Conservation (phyloP, 768 basidiomycete species). For the Austroboletus eburneus region DNA sequence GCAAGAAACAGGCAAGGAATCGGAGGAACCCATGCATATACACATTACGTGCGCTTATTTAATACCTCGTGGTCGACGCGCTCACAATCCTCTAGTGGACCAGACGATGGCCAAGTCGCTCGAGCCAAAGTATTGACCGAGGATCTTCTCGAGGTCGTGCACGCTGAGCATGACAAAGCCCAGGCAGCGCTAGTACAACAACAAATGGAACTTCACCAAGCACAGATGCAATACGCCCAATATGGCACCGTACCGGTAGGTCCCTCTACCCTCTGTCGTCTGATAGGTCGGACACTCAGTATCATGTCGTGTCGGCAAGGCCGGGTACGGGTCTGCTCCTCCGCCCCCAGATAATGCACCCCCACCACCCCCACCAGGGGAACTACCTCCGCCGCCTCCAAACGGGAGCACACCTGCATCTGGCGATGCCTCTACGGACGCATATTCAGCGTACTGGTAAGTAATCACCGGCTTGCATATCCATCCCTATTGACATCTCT, state of each 20-base stretch:
- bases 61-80: slow-evolving; percentile 16
- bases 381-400: slow-evolving; percentile 53
- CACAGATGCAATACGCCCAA: slow-evolving; percentile 75
- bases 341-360: slow-evolving; percentile 33
- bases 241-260: slow-evolving; percentile 60
- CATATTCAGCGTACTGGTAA: slow-evolving; percentile 60
- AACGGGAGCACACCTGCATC: slow-evolving; percentile 38
- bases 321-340: slow-evolving; percentile 31
- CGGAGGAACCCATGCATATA: slow-evolving; percentile 88
- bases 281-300: neutral
- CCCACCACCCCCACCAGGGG: slow-evolving; percentile 48
- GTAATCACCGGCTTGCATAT: slow-evolving; percentile 21
- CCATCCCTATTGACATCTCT: neutral
- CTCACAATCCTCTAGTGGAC: slow-evolving; percentile 43
- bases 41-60: slow-evolving; percentile 70
- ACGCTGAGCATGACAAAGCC: slow-evolving; percentile 83
- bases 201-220: slow-evolving; percentile 85
- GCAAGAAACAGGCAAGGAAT: slow-evolving; percentile 81
- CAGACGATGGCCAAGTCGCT: slow-evolving; percentile 82
- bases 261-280: neutral
- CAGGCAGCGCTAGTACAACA: slow-evolving; percentile 59
- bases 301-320: neutral
- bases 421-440: slow-evolving; percentile 42
- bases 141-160: slow-evolving; percentile 86
- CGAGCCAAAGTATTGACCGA: slow-evolving; percentile 85